Percentiles rank a stretch among this genome's conserved stretches.
Evolutionary conservation across 108 stramenopile species (phyloP).

Genomic region (Cyclotella choctawhatcheeana): DNA sequence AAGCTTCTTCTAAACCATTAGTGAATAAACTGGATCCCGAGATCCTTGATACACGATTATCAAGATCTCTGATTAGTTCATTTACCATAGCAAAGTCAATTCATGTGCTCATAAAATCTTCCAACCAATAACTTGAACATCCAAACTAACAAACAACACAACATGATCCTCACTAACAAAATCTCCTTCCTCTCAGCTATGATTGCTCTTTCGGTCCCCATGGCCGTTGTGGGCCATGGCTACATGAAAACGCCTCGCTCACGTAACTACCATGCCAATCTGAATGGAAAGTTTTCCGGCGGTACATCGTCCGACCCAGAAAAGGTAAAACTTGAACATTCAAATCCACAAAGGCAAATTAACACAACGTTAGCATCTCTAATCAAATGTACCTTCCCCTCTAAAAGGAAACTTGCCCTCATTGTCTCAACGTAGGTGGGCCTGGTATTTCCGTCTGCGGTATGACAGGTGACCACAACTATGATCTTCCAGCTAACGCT

Average conservation of each 20-base stretch:
- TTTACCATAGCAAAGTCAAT: neutral
- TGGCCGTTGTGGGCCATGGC: too few species aligned
- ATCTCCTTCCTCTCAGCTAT: too few species aligned
- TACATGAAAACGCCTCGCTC: slow-evolving; percentile 48
- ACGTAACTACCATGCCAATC: slow-evolving; percentile 43
- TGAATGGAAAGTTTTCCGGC: slow-evolving; percentile 25
- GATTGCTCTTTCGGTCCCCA: too few species aligned
- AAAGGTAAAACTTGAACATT: too few species aligned
- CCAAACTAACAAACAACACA: too few species aligned
- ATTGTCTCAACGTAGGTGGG: slow-evolving; percentile 48
- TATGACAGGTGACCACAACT: slow-evolving; percentile 37
- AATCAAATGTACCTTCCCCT: too few species aligned
- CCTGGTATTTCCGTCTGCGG: slow-evolving; percentile 38
- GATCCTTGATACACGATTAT: neutral
- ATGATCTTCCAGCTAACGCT: slow-evolving; percentile 52
- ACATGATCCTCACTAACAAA: too few species aligned
- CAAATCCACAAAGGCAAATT: too few species aligned
- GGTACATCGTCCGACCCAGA: slow-evolving; percentile 24
- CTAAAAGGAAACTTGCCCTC: slow-evolving; percentile 29
- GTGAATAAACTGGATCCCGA: neutral
- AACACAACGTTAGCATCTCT: too few species aligned
- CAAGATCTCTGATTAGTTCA: neutral
- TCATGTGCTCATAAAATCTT: neutral
- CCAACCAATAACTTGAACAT: too few species aligned
- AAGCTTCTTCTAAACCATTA: too few species aligned